Evolutionary conservation across 495 filamentous ascomycete species (phyloP), one percentile per base, ranked within the genome.

Genomic region (Darksidea phi): DNA sequence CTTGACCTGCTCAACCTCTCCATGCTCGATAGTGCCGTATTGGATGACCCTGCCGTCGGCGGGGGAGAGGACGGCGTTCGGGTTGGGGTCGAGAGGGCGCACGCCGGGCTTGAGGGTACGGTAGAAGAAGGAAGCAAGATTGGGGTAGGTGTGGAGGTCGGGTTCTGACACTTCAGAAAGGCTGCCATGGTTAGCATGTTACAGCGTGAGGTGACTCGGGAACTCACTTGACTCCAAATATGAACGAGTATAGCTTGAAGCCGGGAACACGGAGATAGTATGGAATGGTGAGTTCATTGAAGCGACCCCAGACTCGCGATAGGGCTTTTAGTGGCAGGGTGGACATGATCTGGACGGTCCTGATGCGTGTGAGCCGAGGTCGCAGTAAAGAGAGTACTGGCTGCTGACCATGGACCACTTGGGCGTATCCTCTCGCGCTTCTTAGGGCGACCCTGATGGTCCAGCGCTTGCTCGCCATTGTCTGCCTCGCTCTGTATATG

Each of bases 1-100:
- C 73, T 99, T 99, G 38, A 97, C 93, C 73, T 97, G 94, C 73
- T 97, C 94, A n/a, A 99, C 92, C 66, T 96, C 88, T 26, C 92
- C 93, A 49, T 88, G 82, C 64, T 94, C 87, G 56, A 99, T 96
- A 63, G 82, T 86, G 2, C 94, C 94, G 67, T 90, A 97, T 69
- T 97, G 94, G 15, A 99, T 78, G 25, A 99, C 80, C 49, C 86
- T 84, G 8, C 94, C 95, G 73, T 99, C 94, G 13, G 95, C 82
- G 12, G 94, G 94, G 0, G 91, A 89, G 1, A 97, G 73, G 10
- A 98, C 77, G 1, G 89, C 86, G 63, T 84, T 85, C 1, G 82
- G 83, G 67, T 91, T 87, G 0, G 88, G 81, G 70, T 97, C 91
- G 12, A 97, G 76, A 1, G 93, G 91, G n/a, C 94, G 87, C 4